Base-by-base conservation (phyloP, 1,284 basidiomycete species). In the Macrocystidia cucumis region DNA sequence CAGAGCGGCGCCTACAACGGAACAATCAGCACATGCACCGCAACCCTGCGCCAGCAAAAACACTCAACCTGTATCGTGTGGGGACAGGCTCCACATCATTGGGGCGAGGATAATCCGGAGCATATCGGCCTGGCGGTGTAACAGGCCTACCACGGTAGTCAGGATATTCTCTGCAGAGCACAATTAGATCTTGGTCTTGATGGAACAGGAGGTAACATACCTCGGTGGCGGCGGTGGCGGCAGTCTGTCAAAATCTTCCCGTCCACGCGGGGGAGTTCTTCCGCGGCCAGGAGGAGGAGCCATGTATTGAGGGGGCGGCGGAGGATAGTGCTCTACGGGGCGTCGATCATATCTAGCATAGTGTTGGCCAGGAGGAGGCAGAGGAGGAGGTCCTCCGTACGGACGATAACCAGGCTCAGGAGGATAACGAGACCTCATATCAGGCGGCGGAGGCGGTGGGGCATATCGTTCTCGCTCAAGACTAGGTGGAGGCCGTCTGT, bases 261-360 rank as follows among this genome's bases (percentile, higher is more conserved):
- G 68, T 12, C 70, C 72, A 44, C 75, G 65, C 12, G 74, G 69
- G 25, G 78, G 77, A 7, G 62, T 56, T 37, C 63, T 54, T 28
- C 74, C 67, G 34, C 77, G 63, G 21, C 72, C 65, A 30, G 64
- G 62, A 30, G 63, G 62, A 9, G 69, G 67, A n/a, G n/a, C n/a
- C n/a, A n/a, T n/a, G n/a, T n/a, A n/a, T n/a, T n/a, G n/a, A 31
- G 63, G 59, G 23, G 54, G 57, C 21, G 50, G 44, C 30, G 56
- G 48, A 35, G 57, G 49, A 46, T 62, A 63, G 34, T 59, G 55
- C 34, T 64, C 60, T 44, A 50, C 53, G 31, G 69, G 59, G 39
- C 76, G 61, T 48, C 73, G 62, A 24, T 80, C 78, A 46, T 75
- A 74, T 33, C 78, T 69, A 48, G 81, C 78, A 55, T 78, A 78